Base-by-base conservation (phyloP, 164 flowering plant genomes). In the Aristolochia californica region DNA sequence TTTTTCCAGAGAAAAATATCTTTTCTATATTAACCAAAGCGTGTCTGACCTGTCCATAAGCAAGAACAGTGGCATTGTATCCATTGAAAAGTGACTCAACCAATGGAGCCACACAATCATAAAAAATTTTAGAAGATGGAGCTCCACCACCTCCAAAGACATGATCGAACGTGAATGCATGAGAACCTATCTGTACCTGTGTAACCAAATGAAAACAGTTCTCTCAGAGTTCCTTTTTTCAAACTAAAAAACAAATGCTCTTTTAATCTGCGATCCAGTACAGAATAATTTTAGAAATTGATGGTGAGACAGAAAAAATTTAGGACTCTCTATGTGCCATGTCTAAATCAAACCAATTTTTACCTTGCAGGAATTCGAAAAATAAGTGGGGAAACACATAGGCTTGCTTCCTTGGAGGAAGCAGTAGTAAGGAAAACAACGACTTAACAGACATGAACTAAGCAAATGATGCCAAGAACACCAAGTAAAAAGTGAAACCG, bases 41-140 rank as follows among this genome's bases (percentile, higher is more conserved):
- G 15, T 8, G 26, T 30, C n/a, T 15, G 2, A 90, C 97, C 93
- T 94, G 99, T 2, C 99, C 99, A 61, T 94, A 94, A 0, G 99
- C 99, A 21, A 94, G 84, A 44, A 94, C 94, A 0, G 99, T 94
- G 10, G 93, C 97, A 78, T 94, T 94, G 62, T 90, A 94, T 1
- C 97, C 99, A 66, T 80, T 70, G 44, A 88, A 83, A 2, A 94
- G 62, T 0, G 96, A 85, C 62, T 90, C 97, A 38, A 90, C 84
- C 16, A 94, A 74, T 0, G 99, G 96, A 60, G 87, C 84, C 48
- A 83, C 87, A 58, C 95, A 90, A 14, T 83, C 87, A 44, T 72
- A 74, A 44, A 67, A 94, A 14, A 94, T 72, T 0, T 58, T 18
- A 10, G 71, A 56, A 0, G 78, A 69, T 8, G 87, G 77, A 0